Evolutionary conservation across 2,329 filamentous ascomycete genomes (phyloP), one percentile per base, ranked within the genome.

Genomic region (Botrytis galanthina): DNA sequence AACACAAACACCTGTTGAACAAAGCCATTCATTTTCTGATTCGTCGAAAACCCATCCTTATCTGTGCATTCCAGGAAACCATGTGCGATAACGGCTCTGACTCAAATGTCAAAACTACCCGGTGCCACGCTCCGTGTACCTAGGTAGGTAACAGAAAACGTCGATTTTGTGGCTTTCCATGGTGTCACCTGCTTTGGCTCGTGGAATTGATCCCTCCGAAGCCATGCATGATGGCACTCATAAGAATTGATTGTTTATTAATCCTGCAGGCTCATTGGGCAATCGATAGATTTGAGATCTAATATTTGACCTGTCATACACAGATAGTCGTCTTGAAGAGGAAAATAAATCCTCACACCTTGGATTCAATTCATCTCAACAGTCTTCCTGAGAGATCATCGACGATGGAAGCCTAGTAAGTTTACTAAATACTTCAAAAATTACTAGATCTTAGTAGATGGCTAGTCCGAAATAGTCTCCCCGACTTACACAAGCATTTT

Each of bases 11-110:
- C 59, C 9, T 1, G 3, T 37, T 51, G 22, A n/a, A 32, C 26
- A 67, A 51, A 37, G 20, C 22, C 22, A 8, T n/a, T 48, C 12
- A 37, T 48, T 37, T 12, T 67, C 63, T 67, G 64, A 39, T 67
- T 67, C n/a, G 46, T 67, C 66, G 1, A 35, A 32, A 57, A 26
- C 4, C 14, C 14, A 32, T 26, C 61, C 39, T 64, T 64, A 46
- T 44, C 61, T 35, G 14, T 68, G 9, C 35, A 54, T 39, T 22
- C 18, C 66, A 42, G 26, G 32, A 68, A 68, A 35, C 66, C 35
- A 57, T 57, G 66, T 68, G 48, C n/a, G 66, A 68, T 57, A 68
- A 68, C 48, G 66, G 66, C 35, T 57, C 26, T 26, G 48, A 37
- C 37, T 54, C 48, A 29, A 29, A 22, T 54, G 35, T 39, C 35